Base-by-base conservation (phyloP, 2,329 filamentous ascomycete species). In the Penicillium thymicola region DNA sequence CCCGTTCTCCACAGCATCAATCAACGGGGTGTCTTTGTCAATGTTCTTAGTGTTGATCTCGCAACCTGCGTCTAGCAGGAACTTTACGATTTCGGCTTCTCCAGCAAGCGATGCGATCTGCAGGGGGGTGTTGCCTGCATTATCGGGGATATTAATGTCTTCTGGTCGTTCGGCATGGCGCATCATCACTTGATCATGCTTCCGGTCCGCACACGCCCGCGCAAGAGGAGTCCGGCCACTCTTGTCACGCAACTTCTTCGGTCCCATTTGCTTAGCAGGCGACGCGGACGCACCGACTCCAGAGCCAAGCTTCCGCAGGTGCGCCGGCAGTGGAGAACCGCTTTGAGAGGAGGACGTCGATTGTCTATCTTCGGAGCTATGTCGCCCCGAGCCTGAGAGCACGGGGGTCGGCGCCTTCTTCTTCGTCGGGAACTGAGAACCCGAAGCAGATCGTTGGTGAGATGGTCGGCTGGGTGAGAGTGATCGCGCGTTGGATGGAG, bases 1-100 rank as follows among this genome's bases (percentile, higher is more conserved):
- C 1, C 90, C 90, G 67, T 99, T 99, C 65, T 97, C 94, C 28
- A 97, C 92, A 5, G 94, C 94, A 77, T 99, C 94, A 52, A 99
- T 88, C 36, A 99, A 82, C 28, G 94, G 94, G 0, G 94, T 97
- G 67, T 99, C 94, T 67, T 90, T 91, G 66, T 92, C 88, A 55
- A 85, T 84, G 55, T 86, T 86, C 66, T 90, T 87, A 48, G 82
- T 93, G 67, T 97, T 89, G 44, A 94, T 82, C 54, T 90, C 88
- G 74, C 92, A 96, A 34, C 90, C 90, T 60, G 90, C 87, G 9
- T 90, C 85, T 59, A 99, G 86, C 38, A 99, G 78, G 51, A 96
- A 88, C 70, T 89, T 87, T 38, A 97, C 94, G 55, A 97, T 92
- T 53, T 94, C 85, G 32, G 87, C 87, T 71, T 88, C 89, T 7